Conservation (phyloP, 2,329 filamentous ascomycete genomes). For the Penicillium frequentans region DNA sequence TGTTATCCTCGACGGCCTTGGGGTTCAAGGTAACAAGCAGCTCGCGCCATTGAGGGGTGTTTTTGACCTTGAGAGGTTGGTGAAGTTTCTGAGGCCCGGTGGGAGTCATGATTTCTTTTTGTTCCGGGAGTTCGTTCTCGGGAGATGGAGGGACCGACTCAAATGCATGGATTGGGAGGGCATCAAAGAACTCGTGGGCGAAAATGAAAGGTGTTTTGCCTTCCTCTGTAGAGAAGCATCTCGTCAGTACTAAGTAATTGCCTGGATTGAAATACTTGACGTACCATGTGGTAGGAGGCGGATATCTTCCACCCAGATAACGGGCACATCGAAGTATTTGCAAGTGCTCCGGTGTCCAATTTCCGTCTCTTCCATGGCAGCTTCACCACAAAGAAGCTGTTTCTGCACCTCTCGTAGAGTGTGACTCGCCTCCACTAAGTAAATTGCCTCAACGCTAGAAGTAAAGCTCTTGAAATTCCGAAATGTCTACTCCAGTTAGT, state of each 20-base stretch:
- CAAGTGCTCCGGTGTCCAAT: conserved; percentile 72
- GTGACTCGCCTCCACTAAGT: conserved; percentile 90
- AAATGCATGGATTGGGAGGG: conserved; percentile 93
- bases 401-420: conserved; percentile 76
- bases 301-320: conserved; percentile 89
- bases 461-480: conserved; percentile 77
- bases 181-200: conserved; percentile 98
- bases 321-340: conserved; percentile 72
- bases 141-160: conserved; percentile 65
- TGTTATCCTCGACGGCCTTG: conserved; percentile 52
- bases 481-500: conserved; percentile 62
- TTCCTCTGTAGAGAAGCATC: conserved; percentile 46
- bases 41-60: conserved; percentile 72
- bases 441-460: conserved; percentile 78
- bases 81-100: conserved; percentile 50
- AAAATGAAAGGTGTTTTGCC: conserved; percentile 85
- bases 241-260: neutral
- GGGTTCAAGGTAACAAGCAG: conserved; percentile 72
- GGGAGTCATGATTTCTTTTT: conserved; percentile 51
- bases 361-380: conserved; percentile 67
- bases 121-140: conserved; percentile 32
- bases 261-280: conserved; percentile 16
- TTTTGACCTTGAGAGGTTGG: conserved; percentile 40
- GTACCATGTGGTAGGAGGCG: conserved; percentile 72
- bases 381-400: conserved; percentile 74